These are phyloP conservation scores for Vanilla planifolia DNA, from an alignment of 106 monocot genomes.

Conservation along the genomic window DNA sequence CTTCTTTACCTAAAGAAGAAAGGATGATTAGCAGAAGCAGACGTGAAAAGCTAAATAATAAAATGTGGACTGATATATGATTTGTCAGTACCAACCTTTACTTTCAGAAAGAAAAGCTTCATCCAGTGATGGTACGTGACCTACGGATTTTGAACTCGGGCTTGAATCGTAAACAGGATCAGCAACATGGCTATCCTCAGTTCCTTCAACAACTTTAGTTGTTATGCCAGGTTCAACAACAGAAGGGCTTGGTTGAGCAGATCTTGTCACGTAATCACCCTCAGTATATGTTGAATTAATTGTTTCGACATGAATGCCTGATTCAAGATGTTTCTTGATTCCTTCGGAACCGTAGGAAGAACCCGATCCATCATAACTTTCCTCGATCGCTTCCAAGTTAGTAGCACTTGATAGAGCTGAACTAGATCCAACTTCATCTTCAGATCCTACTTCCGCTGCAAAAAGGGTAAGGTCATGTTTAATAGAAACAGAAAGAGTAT, in stretches of 20 bases:
- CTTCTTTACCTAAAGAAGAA: conserved; percentile 16
- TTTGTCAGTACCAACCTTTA: background rate
- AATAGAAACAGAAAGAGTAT: background rate
- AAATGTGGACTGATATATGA: background rate
- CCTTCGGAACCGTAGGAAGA: conserved; percentile 28
- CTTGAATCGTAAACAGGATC: conserved; percentile 75
- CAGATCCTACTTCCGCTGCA: conserved; percentile 19
- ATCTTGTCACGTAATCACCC: background rate
- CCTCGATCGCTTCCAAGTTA: conserved; percentile 16
- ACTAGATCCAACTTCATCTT: conserved; percentile 6
- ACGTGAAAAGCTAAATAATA: background rate
- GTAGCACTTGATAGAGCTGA: conserved; percentile 8
- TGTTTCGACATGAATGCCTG: conserved; percentile 14
- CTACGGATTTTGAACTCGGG: conserved; percentile 39
- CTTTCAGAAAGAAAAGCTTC: conserved; percentile 18
- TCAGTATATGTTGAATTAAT: background rate
- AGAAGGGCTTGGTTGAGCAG: background rate
- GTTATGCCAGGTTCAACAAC: conserved; percentile 8
- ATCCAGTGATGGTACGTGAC: conserved; percentile 19
- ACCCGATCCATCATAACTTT: conserved; percentile 23
- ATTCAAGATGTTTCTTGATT: conserved; percentile 10
- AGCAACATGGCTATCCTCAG: conserved; percentile 21
- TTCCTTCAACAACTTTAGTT: conserved; percentile 7
- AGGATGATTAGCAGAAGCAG: no score
- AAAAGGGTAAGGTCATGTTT: background rate